Evolutionary conservation across 1,284 basidiomycete species (phyloP).

Genomic region (Leccinum pachyderme): DNA sequence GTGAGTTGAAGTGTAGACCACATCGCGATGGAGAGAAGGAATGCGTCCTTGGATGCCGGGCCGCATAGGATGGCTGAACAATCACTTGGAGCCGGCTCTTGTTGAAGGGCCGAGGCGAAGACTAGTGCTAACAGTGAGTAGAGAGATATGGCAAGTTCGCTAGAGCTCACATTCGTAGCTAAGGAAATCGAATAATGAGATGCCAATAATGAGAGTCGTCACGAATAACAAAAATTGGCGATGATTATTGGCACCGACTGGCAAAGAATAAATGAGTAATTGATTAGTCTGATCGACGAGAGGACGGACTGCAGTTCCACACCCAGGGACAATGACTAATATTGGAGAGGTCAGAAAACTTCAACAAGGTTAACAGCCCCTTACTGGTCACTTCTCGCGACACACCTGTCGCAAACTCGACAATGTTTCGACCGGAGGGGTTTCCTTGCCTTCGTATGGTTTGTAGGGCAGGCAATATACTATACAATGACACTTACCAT

Average conservation of each 20-base stretch:
- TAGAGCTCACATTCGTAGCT: slow-evolving; percentile 70
- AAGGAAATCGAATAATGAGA: slow-evolving; percentile 80
- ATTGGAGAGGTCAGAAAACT: slow-evolving; percentile 6
- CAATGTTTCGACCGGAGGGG: slow-evolving; percentile 96
- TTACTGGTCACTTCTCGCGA: slow-evolving; percentile 89
- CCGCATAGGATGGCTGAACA: slow-evolving; percentile 71
- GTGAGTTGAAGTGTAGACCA: slow-evolving; percentile 92
- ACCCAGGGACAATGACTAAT: slow-evolving; percentile 96
- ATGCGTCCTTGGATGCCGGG: slow-evolving; percentile 72
- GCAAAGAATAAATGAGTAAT: slow-evolving; percentile 4
- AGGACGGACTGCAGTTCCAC: slow-evolving; percentile 91
- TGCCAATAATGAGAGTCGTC: slow-evolving; percentile 76
- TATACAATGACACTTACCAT: slow-evolving; percentile 53
- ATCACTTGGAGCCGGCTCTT: slow-evolving; percentile 51
- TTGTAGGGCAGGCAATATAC: not conserved
- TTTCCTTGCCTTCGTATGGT: slow-evolving; percentile 66
- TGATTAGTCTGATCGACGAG: not conserved
- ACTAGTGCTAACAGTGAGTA: slow-evolving; percentile 34
- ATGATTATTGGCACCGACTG: slow-evolving; percentile 94
- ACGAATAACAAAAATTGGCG: slow-evolving; percentile 94
- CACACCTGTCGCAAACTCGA: slow-evolving; percentile 86
- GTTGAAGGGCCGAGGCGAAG: slow-evolving; percentile 47
- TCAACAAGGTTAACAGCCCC: slow-evolving; percentile 30
- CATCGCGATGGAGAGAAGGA: slow-evolving; percentile 75
- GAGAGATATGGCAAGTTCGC: slow-evolving; percentile 1